Base-by-base conservation (phyloP, 176 grass and related monocot species). In the Elymus sibiricus region DNA sequence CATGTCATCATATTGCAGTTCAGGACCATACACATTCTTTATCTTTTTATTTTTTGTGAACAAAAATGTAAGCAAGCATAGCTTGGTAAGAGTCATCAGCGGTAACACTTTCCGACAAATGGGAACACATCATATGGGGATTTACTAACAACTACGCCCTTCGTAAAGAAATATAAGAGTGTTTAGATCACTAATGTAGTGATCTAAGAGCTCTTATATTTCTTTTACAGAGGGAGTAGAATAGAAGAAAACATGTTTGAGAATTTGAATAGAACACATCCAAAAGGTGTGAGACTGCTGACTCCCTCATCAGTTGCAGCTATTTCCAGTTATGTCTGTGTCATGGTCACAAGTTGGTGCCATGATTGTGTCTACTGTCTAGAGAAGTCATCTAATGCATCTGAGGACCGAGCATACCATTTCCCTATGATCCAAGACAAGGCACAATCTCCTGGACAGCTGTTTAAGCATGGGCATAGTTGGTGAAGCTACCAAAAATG, bases 391-490 rank as follows among this genome's bases (percentile, higher is more conserved):
- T 64, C 70, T 82, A 82, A 38, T 82, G 15, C 81, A 79, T 64
- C 78, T 77, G 78, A 77, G 46, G 70, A 70, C 29, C 15, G 46
- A 75, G 69, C 29, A 46, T 59, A 83, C 4, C 28, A 35, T 74
- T 86, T 90, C 15, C 17, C 21, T 84, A 59, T 80, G 79, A 75
- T 75, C 59, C 84, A 84, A 78, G 37, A 58, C 32, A 55, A 81
- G 29, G 25, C 83, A 17, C 17, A 44, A 79, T 32, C 25, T 28
- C 74, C 58, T 58, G 47, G 59, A 80, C 74, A 74, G 19, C 74
- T 87, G 59, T 84, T 22, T 21, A 80, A 68, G 59, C 47, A 69
- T 76, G 35, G 37, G 25, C 13, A 13, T 55, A 67, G 46, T 87
- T 84, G 34, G 62, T 87, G 42, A 79, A 83, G 34, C 56, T 83